Percentiles rank a stretch among this genome's conserved stretches.
Conservation (phyloP, 805 yeast genomes). For the Nakazawaea populi region DNA sequence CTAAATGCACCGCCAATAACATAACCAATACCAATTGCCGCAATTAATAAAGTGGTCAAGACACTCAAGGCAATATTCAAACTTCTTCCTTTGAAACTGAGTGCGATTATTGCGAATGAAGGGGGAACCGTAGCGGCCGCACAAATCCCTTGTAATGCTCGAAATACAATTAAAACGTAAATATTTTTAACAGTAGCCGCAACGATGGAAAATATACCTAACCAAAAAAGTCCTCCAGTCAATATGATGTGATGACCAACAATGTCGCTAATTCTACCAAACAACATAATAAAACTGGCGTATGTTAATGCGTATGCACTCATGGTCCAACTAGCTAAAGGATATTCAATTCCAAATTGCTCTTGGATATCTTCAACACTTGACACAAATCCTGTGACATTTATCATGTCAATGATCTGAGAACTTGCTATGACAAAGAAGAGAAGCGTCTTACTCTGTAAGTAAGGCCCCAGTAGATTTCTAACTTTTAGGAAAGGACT, state of each 20-base stretch:
- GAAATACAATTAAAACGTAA: slow-evolving; percentile 32
- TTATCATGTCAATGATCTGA: slow-evolving; percentile 3
- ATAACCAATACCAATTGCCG: slow-evolving; percentile 32
- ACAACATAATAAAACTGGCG: slow-evolving; percentile 36
- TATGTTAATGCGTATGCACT: slow-evolving; percentile 38
- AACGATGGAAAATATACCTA: slow-evolving; percentile 22
- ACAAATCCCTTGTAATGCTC: slow-evolving; percentile 40
- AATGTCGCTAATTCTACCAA: slow-evolving; percentile 37
- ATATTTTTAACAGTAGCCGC: slow-evolving; percentile 29
- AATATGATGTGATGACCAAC: slow-evolving; percentile 31
- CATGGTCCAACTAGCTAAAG: slow-evolving; percentile 30
- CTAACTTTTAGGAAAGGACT: not conserved
- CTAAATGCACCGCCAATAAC: slow-evolving; percentile 41
- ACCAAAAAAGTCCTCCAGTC: slow-evolving; percentile 16
- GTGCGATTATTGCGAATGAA: slow-evolving; percentile 26
- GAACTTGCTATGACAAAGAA: slow-evolving; percentile 1
- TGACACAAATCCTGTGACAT: slow-evolving; percentile 13
- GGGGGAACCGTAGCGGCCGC: slow-evolving; percentile 36
- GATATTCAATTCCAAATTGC: slow-evolving; percentile 1
- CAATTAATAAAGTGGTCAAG: slow-evolving; percentile 21
- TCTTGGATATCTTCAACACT: slow-evolving; percentile 5
- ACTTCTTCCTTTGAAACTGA: slow-evolving; percentile 21
- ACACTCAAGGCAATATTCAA: slow-evolving; percentile 22
- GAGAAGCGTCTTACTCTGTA: not conserved
- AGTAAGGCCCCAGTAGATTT: not conserved